phyloP scores from a whole-genome alignment of 2,329 filamentous ascomycete genomes.

The Fusarium tricinctum region DNA sequence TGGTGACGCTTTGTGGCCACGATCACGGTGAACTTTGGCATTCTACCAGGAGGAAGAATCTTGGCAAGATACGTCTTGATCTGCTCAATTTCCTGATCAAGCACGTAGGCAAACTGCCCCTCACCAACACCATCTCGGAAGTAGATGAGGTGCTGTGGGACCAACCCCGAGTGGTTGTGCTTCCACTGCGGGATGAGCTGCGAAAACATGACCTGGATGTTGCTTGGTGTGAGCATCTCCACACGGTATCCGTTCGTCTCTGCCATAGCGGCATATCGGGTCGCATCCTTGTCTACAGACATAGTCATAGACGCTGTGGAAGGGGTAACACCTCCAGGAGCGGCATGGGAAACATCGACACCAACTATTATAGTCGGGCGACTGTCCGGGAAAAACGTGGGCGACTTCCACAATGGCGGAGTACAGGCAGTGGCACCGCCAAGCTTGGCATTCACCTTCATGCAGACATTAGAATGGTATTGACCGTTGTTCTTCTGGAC shows the following conservation, averaged over 20 bases:
- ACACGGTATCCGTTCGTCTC: slow-evolving; percentile 86
- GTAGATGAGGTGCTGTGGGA: slow-evolving; percentile 85
- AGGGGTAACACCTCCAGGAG: slow-evolving; percentile 73
- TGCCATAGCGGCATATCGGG: slow-evolving; percentile 82
- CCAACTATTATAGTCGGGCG: slow-evolving; percentile 86
- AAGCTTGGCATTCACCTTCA: slow-evolving; percentile 98
- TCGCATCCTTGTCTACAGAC: slow-evolving; percentile 78
- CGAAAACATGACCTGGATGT: slow-evolving; percentile 75
- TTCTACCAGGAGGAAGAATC: slow-evolving; percentile 52
- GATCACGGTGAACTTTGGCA: slow-evolving; percentile 83
- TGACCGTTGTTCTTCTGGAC: slow-evolving; percentile 79
- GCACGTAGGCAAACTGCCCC: slow-evolving; percentile 84
- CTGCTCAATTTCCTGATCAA: slow-evolving; percentile 81
- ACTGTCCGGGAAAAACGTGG: slow-evolving; percentile 55
- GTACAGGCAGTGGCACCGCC: slow-evolving; percentile 79
- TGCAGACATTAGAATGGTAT: slow-evolving; percentile 92
- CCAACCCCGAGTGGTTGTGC: slow-evolving; percentile 58
- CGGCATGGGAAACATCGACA: slow-evolving; percentile 88
- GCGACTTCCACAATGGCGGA: slow-evolving; percentile 52
- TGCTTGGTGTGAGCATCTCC: slow-evolving; percentile 80
- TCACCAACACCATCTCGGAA: slow-evolving; percentile 94
- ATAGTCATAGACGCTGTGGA: slow-evolving; percentile 92
- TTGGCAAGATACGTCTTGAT: slow-evolving; percentile 73
- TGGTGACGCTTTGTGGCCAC: slow-evolving; percentile 96
- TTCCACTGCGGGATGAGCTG: slow-evolving; percentile 77